A percentile compares a stretch with the other conserved stretches of the same genome.
Evolutionary conservation across 192 early-diverging fungal species (phyloP).

Genomic region (Mortierella hygrophila): DNA sequence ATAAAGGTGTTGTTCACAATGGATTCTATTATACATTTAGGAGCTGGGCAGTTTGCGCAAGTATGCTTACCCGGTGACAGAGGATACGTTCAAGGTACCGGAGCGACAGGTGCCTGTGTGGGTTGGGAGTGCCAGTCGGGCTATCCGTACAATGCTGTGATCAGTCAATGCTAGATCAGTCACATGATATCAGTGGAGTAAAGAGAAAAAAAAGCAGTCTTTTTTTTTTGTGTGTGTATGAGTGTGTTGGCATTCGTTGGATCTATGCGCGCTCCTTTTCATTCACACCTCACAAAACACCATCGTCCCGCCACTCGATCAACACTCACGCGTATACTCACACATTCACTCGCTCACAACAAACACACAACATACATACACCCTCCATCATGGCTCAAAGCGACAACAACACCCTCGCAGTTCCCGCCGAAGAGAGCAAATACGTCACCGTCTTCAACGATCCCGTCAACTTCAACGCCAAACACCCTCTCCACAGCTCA

Average conservation of each 20-base stretch:
- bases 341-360: background rate
- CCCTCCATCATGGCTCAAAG: slow-evolving; percentile 47
- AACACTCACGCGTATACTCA: background rate
- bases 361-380: background rate
- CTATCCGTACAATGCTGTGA: slow-evolving; percentile 75
- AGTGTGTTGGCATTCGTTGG: background rate
- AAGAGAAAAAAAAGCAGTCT: slow-evolving; percentile 16
- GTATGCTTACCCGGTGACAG: slow-evolving; percentile 60
- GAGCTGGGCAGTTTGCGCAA: slow-evolving; percentile 63
- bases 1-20: background rate
- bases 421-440: slow-evolving; percentile 45
- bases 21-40: slow-evolving; percentile 38
- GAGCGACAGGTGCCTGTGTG: slow-evolving; percentile 68
- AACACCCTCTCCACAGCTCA: slow-evolving; percentile 87
- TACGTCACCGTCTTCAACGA: slow-evolving; percentile 60
- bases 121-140: slow-evolving; percentile 64
- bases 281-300: too few relatives aligned
- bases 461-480: slow-evolving; percentile 72
- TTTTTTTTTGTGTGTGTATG: slow-evolving; percentile 3
- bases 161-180: background rate
- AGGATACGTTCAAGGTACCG: slow-evolving; percentile 60
- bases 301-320: background rate
- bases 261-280: too few relatives aligned
- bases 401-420: slow-evolving; percentile 44
- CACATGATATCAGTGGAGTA: background rate